A percentile compares a stretch with the other conserved stretches of the same genome.
These are phyloP conservation scores for Acanthamoeba royreba DNA, from an alignment of 208 protist species.

Conservation along the genomic window DNA sequence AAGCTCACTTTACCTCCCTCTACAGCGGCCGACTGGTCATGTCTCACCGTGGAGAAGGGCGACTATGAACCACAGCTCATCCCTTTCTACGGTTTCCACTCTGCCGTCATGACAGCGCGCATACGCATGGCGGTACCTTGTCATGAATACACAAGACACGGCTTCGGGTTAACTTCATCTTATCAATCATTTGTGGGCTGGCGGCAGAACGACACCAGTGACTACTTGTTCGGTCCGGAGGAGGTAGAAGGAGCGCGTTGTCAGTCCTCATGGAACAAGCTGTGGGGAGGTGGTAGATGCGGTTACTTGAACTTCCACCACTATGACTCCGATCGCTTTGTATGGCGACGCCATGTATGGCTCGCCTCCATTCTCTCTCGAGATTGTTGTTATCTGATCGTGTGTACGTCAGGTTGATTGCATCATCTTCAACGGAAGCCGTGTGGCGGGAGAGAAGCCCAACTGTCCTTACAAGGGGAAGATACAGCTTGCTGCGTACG, in stretches of 20 bases:
- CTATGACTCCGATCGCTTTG: neutral
- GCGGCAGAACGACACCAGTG: neutral
- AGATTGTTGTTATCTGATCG: too few relatives aligned
- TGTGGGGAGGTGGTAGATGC: neutral
- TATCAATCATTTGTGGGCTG: too few relatives aligned
- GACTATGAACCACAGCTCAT: neutral
- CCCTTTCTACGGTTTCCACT: neutral
- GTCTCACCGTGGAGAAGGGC: neutral
- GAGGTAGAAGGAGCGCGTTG: neutral
- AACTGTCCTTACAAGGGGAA: neutral
- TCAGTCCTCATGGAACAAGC: neutral
- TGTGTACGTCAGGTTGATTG: neutral
- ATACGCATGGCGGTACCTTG: neutral
- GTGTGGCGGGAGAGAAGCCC: neutral
- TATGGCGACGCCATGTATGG: neutral
- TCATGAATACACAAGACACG: too few relatives aligned
- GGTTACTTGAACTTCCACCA: neutral
- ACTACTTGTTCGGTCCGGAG: neutral
- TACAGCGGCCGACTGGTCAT: neutral
- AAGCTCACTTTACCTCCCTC: too few relatives aligned
- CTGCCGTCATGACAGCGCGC: neutral
- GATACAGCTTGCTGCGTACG: neutral
- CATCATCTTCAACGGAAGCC: neutral
- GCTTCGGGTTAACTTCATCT: too few relatives aligned
- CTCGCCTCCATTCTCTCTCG: neutral